A percentile compares a stretch with the other conserved stretches of the same genome.
Evolutionary conservation across 2,329 filamentous ascomycete genomes (phyloP).

Genomic region (Trichoderma simmonsii): DNA sequence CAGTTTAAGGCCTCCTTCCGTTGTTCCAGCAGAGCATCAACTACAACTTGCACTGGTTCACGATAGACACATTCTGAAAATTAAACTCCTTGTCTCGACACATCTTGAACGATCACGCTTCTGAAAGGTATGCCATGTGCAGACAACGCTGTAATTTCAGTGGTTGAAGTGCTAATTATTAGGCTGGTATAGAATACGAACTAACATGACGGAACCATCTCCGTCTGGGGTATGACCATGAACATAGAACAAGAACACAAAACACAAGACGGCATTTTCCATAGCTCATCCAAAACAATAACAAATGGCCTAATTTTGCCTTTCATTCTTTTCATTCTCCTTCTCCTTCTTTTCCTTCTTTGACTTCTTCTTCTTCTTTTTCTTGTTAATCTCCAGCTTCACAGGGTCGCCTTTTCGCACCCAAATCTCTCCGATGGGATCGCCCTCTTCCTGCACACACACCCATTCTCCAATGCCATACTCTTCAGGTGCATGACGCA

Average conservation of each 20-base stretch:
- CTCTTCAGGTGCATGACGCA: conserved; percentile 56
- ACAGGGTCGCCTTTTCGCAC: conserved; percentile 34
- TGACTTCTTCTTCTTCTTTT: conserved; percentile 10
- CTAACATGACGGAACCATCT: background rate
- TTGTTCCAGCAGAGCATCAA: background rate
- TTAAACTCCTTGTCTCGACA: background rate
- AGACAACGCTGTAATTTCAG: background rate
- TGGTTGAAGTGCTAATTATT: background rate
- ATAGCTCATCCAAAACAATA: conserved; percentile 1
- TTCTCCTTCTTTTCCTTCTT: background rate
- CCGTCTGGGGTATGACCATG: background rate
- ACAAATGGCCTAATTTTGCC: background rate
- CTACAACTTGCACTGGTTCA: background rate
- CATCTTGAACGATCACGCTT: background rate
- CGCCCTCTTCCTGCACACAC: conserved; percentile 60
- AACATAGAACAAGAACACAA: background rate
- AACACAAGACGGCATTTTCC: background rate
- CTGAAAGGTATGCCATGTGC: background rate
- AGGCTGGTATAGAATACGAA: background rate
- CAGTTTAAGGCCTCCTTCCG: background rate
- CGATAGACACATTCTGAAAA: background rate
- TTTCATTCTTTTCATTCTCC: background rate
- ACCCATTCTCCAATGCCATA: conserved; percentile 71
- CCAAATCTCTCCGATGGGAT: conserved; percentile 68
- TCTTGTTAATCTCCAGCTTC: conserved; percentile 1